Base-by-base conservation (phyloP, 768 basidiomycete species). In the Brasilioporus rufonigricans region DNA sequence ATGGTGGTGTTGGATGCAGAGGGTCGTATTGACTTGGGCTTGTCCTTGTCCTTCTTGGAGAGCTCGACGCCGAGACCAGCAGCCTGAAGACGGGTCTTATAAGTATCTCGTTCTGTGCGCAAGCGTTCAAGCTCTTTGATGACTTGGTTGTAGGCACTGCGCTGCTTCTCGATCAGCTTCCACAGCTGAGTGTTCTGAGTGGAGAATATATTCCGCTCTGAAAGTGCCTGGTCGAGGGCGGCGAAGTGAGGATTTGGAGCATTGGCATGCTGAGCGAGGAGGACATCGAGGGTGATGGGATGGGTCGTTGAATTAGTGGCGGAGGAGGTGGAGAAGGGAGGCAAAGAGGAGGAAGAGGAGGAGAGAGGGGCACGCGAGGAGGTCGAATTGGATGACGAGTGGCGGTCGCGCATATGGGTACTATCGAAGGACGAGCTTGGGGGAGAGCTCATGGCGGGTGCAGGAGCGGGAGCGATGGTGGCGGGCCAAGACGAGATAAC, bases 161-260 rank as follows among this genome's bases (percentile, higher is more conserved):
- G 82, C 70, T 94, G 91, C 69, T 93, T 95, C 78, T 95, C 92
- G 66, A 96, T 87, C 58, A 95, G 80, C 71, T 94, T 95, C 94
- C 94, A 96, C 21, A 96, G 83, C 73, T 95, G 92, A 16, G 85
- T 75, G 68, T 96, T 96, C 75, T 96, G 93, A 5, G 83, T 72
- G 12, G 87, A 82, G 47, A 94, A 82, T 38, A 76, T 72, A 65
- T 95, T 96, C 60, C 93, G 83, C 64, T 98, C 94, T 16, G 78
- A 77, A 26, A 96, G 76, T 9, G 85, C 83, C 54, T 85, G 81
- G 24, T 93, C 91, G 27, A 96, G 79, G 4, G 93, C 92, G 33
- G 69, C 72, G 40, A 70, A 68, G 41, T 61, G 77, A 38, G 85
- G 85, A 71, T 85, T 81, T 44, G 77, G 68, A 1, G 81, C 72